Evolutionary conservation across 306 rosid genomes (phyloP).

Genomic region (Rosa lucieae): DNA sequence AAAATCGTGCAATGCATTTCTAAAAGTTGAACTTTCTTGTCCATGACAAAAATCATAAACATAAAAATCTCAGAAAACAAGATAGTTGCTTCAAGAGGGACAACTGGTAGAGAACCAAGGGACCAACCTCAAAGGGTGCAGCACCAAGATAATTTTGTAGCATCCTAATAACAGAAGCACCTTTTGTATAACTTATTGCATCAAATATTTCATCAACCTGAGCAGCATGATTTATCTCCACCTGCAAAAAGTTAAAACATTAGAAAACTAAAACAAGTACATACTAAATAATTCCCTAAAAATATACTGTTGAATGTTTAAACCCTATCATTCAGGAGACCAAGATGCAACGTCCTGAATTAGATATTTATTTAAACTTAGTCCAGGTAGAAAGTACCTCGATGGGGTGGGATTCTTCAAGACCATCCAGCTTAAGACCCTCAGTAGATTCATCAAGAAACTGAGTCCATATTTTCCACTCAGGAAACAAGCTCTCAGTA

Average conservation of each 20-base stretch:
- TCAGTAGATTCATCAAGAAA: slow-evolving; percentile 70
- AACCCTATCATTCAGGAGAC: not conserved
- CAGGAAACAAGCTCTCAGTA: slow-evolving; percentile 83
- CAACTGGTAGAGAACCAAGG: slow-evolving; percentile 16
- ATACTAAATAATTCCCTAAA: not conserved
- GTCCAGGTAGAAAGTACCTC: slow-evolving; percentile 54
- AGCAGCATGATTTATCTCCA: slow-evolving; percentile 79
- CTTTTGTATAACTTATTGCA: slow-evolving; percentile 83
- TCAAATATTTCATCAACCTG: slow-evolving; percentile 95
- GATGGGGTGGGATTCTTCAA: slow-evolving; percentile 89
- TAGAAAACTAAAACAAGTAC: not conserved
- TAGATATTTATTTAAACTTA: not conserved
- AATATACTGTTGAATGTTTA: not conserved
- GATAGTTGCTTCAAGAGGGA: not conserved
- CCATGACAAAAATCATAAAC: not conserved
- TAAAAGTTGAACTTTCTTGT: not conserved
- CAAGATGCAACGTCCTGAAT: not conserved
- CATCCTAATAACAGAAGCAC: slow-evolving; percentile 94
- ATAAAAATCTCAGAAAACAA: not conserved
- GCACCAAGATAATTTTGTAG: slow-evolving; percentile 95
- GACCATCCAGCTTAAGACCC: slow-evolving; percentile 87
- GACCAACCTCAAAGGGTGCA: slow-evolving; percentile 74
- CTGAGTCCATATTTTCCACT: slow-evolving; percentile 95
- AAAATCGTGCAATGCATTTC: not conserved
- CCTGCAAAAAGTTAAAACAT: slow-evolving; percentile 42